Evolutionary conservation across 2,329 filamentous ascomycete species (phyloP).

Genomic region (Verticillium dahliae): DNA sequence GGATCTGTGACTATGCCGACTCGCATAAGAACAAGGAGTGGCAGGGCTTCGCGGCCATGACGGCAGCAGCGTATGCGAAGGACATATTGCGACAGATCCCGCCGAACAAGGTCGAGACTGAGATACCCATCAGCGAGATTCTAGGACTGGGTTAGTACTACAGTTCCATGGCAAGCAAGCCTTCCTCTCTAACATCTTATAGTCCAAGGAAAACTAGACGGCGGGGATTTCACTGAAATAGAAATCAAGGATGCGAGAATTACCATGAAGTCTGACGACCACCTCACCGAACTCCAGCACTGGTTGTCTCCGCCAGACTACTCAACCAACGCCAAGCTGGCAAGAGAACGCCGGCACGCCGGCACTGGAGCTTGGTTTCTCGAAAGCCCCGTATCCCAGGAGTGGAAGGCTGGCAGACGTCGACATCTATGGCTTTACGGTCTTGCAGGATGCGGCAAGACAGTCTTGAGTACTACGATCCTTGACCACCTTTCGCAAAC

Average conservation of each 20-base stretch:
- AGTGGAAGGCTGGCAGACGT: neutral
- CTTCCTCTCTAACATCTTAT: too few relatives aligned
- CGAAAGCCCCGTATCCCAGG: neutral
- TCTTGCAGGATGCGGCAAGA: slow-evolving; percentile 1
- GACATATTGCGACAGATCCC: neutral
- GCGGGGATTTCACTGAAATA: too few relatives aligned
- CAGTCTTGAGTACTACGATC: slow-evolving; percentile 2
- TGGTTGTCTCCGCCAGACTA: slow-evolving; percentile 11
- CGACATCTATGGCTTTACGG: slow-evolving; percentile 2
- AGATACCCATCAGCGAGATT: neutral
- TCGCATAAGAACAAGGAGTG: slow-evolving; percentile 17
- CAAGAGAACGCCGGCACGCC: slow-evolving; percentile 6
- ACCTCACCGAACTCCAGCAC: neutral
- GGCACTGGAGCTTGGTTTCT: slow-evolving; percentile 1
- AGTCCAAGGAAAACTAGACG: too few relatives aligned
- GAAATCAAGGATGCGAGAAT: too few relatives aligned
- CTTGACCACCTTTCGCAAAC: slow-evolving; percentile 6
- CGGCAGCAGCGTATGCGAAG: slow-evolving; percentile 16
- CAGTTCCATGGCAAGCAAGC: too few relatives aligned
- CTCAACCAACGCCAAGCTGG: slow-evolving; percentile 6
- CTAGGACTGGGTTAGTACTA: neutral
- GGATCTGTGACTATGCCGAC: slow-evolving; percentile 24
- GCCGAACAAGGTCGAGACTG: slow-evolving; percentile 8
- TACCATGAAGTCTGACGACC: neutral
- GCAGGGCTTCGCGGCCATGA: slow-evolving; percentile 17